Base-by-base conservation (phyloP, 176 grass and related monocot species). In the Lolium perenne region DNA sequence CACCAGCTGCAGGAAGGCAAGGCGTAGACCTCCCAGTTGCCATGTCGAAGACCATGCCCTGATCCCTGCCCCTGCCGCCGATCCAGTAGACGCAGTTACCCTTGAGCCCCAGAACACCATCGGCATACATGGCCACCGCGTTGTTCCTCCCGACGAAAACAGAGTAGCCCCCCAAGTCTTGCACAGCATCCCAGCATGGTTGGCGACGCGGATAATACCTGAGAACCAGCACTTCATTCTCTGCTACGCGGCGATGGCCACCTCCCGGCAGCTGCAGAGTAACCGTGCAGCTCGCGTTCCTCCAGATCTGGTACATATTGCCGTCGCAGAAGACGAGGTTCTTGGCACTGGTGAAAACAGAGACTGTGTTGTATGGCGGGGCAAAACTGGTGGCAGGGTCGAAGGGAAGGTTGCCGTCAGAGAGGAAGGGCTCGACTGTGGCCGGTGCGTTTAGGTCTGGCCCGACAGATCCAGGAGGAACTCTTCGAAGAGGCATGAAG, bases 1-100 rank as follows among this genome's bases (percentile, higher is more conserved):
- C 51, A 1, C 85, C 70, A 54, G 59, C 59, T 3, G 16, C 29
- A 32, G 85, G 71, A 80, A 63, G 82, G 81, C 89, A 91, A 1
- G 70, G 81, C 2, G 70, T 46, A 16, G 89, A 91, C 61, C 85
- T 91, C 77, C 81, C 85, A 0, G 81, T 84, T 23, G 75, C 70
- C 89, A 91, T 91, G 85, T 91, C 89, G 18, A 91, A 91, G 4
- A 91, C 89, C 89, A 91, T 91, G 40, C 89, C 89, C 21, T 87
- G 89, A 83, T 87, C 85, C 41, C 89, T 87, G 1, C 89, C 85
- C n/a, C 89, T 82, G 12, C 89, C 89, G 18, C 85, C 89, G 7
- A 91, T 91, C 89, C 89, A 88, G 18, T 91, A 91, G 1, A 91
- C 89, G 6, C 51, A 85, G 46, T 91, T 91, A 1, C 86, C 85